Conservation (phyloP, 306 rosid genomes). For the Erythrophleum fordii region DNA sequence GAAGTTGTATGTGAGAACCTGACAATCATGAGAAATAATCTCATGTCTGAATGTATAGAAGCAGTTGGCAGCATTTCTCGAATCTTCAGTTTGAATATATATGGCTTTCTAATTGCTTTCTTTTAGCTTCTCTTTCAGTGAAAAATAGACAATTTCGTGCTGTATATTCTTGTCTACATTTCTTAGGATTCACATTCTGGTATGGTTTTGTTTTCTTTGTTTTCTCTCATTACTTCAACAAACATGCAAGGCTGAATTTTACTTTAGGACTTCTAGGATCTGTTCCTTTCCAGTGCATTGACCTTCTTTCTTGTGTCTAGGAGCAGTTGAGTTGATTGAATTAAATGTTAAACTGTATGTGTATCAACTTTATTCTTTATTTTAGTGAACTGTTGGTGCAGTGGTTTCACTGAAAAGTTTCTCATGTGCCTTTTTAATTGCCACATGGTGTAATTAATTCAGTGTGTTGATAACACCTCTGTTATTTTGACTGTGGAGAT, state of each 20-base stretch:
- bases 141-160: not conserved
- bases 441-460: not conserved
- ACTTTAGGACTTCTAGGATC: constrained; percentile 8
- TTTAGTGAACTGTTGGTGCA: constrained; percentile 27
- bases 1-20: not conserved
- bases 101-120: not conserved
- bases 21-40: not conserved
- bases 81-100: not conserved
- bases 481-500: constrained; percentile 4
- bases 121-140: not conserved
- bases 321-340: not conserved
- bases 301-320: not conserved
- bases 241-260: not conserved
- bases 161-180: not conserved
- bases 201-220: constrained; percentile 1
- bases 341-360: constrained; percentile 7
- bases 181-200: not conserved
- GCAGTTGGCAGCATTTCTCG: constrained; percentile 12
- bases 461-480: not conserved
- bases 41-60: constrained; percentile 21
- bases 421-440: constrained; percentile 12
- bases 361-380: constrained; percentile 15
- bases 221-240: constrained; percentile 11
- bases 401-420: constrained; percentile 30
- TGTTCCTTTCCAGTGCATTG: not conserved